Percentiles rank a stretch among this genome's conserved stretches.
These are phyloP conservation scores for Exophiala spinifera DNA, from an alignment of 2,329 filamentous ascomycete species.

Conservation along the genomic window DNA sequence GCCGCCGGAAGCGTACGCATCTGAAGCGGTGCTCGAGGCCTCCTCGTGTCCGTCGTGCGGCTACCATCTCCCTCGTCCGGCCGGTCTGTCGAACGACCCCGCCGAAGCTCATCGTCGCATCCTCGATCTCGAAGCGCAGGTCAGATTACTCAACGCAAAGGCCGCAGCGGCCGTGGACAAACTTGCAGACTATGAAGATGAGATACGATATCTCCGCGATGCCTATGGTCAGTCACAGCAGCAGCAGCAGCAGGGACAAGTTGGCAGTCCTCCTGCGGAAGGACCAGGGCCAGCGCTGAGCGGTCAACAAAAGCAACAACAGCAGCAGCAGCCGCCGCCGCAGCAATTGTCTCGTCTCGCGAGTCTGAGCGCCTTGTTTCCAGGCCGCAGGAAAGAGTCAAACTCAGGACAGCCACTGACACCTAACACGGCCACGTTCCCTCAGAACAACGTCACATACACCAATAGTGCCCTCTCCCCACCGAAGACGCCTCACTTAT, in stretches of 20 bases:
- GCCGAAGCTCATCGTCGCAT: conserved; percentile 41
- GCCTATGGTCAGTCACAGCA: conserved; percentile 17
- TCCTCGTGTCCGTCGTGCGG: conserved; percentile 41
- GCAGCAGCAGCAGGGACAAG: conserved; percentile 22
- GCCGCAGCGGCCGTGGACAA: conserved; percentile 53
- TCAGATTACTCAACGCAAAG: conserved; percentile 51
- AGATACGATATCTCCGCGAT: conserved; percentile 51
- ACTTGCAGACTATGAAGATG: conserved; percentile 63
- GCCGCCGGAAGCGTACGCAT: conserved; percentile 6
- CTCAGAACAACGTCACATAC: conserved; percentile 19
- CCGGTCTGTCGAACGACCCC: conserved; percentile 28
- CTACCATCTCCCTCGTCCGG: conserved; percentile 30
- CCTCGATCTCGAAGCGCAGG: conserved; percentile 54
- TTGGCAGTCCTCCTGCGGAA: conserved; percentile 9
- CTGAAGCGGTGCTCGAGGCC: conserved; percentile 1
- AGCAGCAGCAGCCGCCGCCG: conserved; percentile 24
- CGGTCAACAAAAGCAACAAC: conserved; percentile 7
- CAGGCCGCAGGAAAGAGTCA: conserved; percentile 27
- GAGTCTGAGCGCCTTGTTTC: conserved; percentile 29
- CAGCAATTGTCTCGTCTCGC: conserved; percentile 27
- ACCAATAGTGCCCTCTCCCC: conserved; percentile 23
- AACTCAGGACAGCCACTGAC: conserved; percentile 32
- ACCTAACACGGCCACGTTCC: conserved; percentile 41
- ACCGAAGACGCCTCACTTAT: conserved; percentile 27
- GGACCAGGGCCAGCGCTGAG: conserved; percentile 6